A percentile compares a stretch with the other conserved stretches of the same genome.
phyloP scores from a whole-genome alignment of 345 rosid genomes.

The Bruguiera sexangula region DNA sequence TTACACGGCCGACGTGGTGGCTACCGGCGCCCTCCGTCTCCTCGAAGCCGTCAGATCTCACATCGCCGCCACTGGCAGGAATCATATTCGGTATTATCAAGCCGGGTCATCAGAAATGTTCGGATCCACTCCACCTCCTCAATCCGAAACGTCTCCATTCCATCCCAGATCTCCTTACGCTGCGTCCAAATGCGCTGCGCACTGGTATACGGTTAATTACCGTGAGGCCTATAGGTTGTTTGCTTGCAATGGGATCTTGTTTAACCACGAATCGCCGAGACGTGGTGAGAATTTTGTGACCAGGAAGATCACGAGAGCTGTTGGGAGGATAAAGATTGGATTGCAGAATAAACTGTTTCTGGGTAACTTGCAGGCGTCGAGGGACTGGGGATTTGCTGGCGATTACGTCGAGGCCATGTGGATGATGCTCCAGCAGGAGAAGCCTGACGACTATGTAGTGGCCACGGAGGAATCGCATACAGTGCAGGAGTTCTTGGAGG shows the following conservation, averaged over 20 bases:
- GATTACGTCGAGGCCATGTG: conserved; percentile 99
- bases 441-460: conserved; percentile 88
- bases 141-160: conserved; percentile 72
- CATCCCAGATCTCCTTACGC: conserved; percentile 99
- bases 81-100: conserved; percentile 68
- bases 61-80: conserved; percentile 62
- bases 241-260: conserved; percentile 89
- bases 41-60: conserved; percentile 95
- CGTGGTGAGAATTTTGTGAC: conserved; percentile 95
- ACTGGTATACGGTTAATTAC: conserved; percentile 97
- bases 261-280: conserved; percentile 91
- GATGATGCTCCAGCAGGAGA: conserved; percentile 95
- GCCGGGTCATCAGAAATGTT: conserved; percentile 99
- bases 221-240: conserved; percentile 80
- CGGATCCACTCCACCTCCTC: conserved; percentile 91
- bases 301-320: conserved; percentile 86
- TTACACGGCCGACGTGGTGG: conserved; percentile 91
- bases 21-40: conserved; percentile 89
- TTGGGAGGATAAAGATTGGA: conserved; percentile 84
- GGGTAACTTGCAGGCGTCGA: conserved; percentile 80
- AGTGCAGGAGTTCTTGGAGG: conserved; percentile 84
- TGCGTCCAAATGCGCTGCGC: conserved; percentile 89
- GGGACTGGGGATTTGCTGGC: conserved; percentile 97
- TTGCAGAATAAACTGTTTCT: conserved; percentile 75
- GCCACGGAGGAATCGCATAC: conserved; percentile 93